Percentiles rank a stretch among this genome's conserved stretches.
Conservation (phyloP, 306 rosid genomes). For the Vachellia pachyceras region DNA sequence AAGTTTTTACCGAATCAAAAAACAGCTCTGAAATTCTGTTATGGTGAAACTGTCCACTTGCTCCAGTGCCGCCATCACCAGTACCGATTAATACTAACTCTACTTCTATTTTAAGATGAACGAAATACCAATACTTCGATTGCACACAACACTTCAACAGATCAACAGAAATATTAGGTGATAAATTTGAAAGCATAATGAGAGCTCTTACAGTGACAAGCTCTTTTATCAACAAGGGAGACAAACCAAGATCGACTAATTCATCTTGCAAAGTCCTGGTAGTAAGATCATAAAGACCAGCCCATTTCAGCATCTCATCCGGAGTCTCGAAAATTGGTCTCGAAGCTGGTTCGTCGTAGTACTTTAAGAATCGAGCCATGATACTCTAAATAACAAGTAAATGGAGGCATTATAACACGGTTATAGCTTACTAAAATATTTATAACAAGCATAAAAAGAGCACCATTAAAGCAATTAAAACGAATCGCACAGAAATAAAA, state of each 20-base stretch:
- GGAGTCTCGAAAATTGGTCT: conserved; percentile 85
- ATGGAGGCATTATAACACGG: neutral
- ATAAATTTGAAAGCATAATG: conserved; percentile 8
- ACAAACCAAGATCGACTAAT: conserved; percentile 64
- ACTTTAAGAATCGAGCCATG: conserved; percentile 64
- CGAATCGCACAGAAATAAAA: neutral
- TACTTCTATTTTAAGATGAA: neutral
- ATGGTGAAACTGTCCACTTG: conserved; percentile 9
- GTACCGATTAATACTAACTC: neutral
- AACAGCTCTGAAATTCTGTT: neutral
- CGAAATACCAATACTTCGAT: neutral
- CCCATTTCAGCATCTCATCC: conserved; percentile 89
- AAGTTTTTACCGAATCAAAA: conserved; percentile 8
- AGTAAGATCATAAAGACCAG: conserved; percentile 81
- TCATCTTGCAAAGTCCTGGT: conserved; percentile 65
- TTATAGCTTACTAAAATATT: neutral
- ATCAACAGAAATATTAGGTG: conserved; percentile 16
- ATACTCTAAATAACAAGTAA: conserved; percentile 51
- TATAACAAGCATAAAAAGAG: neutral
- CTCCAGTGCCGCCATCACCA: neutral
- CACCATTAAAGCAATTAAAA: neutral
- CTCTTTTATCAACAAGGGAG: conserved; percentile 73
- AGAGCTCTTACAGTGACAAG: conserved; percentile 81
- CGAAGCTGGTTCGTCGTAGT: conserved; percentile 60
- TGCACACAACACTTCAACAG: neutral